Conservation (phyloP, 371 early-diverging fungal species). For the Neoconidiobolus thromboides region DNA sequence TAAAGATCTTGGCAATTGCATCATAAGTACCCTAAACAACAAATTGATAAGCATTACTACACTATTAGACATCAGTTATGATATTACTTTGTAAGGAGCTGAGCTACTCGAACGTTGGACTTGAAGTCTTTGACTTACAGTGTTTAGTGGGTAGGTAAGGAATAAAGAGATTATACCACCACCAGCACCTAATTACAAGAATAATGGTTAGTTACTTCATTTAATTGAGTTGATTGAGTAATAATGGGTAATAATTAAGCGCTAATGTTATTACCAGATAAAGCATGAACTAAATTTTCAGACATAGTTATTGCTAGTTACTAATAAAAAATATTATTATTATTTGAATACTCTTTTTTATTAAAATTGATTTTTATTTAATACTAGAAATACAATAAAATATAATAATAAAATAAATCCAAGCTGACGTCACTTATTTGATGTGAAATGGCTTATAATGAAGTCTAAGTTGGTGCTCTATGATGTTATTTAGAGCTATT, state of each 20-base stretch:
- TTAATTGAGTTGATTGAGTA: background rate
- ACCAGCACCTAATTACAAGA: slow-evolving; percentile 55
- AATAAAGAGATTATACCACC: slow-evolving; percentile 89
- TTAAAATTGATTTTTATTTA: too few relatives aligned
- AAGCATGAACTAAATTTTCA: slow-evolving; percentile 10
- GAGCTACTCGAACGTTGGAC: slow-evolving; percentile 48
- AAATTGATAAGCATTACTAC: background rate
- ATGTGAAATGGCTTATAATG: too few relatives aligned
- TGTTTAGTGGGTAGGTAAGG: slow-evolving; percentile 86
- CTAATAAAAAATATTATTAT: too few relatives aligned
- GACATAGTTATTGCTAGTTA: slow-evolving; percentile 5
- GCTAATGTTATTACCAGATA: slow-evolving; percentile 7
- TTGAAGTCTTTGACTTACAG: slow-evolving; percentile 74
- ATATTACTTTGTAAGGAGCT: slow-evolving; percentile 37
- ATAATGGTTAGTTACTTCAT: background rate
- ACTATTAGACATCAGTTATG: background rate
- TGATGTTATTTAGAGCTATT: too few relatives aligned
- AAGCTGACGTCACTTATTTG: too few relatives aligned
- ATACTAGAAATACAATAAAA: too few relatives aligned
- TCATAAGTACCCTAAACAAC: slow-evolving; percentile 35
- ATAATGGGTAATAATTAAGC: background rate
- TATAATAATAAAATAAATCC: too few relatives aligned
- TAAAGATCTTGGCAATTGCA: slow-evolving; percentile 66
- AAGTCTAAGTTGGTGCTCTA: too few relatives aligned
- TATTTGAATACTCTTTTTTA: too few relatives aligned